phyloP scores from a whole-genome alignment of 345 rosid genomes.

The Corymbia maculata region DNA sequence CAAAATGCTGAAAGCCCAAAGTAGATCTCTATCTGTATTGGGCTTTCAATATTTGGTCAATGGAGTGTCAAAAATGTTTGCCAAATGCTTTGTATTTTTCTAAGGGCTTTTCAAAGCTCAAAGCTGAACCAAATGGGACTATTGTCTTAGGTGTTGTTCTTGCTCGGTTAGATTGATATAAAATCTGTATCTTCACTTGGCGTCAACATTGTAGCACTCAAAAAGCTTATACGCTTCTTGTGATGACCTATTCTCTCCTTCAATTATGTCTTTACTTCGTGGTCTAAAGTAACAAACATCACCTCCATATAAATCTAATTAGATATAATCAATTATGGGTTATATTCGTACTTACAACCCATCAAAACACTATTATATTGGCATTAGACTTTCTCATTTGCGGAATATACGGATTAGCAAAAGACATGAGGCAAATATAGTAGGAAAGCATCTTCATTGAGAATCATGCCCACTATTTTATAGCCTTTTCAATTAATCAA shows the following conservation, averaged over 20 bases:
- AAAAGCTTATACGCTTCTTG: background rate
- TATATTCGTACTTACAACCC: background rate
- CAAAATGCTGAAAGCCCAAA: too few relatives aligned
- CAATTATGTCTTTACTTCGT: background rate
- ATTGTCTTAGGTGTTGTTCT: background rate
- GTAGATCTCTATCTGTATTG: too few relatives aligned
- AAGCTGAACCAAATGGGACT: too few relatives aligned
- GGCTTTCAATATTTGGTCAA: too few relatives aligned
- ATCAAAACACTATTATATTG: background rate
- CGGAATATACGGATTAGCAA: background rate
- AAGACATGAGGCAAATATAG: too few relatives aligned
- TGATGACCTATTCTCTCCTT: background rate
- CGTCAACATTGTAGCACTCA: background rate
- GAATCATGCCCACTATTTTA: background rate
- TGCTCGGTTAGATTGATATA: background rate
- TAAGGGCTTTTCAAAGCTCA: too few relatives aligned
- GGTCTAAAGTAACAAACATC: background rate
- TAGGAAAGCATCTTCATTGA: too few relatives aligned
- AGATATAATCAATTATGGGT: background rate
- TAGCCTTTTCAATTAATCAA: background rate
- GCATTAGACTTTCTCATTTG: background rate
- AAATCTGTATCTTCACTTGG: background rate
- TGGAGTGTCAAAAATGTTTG: too few relatives aligned
- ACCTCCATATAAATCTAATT: background rate
- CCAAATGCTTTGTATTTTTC: too few relatives aligned